A percentile compares a stretch with the other conserved stretches of the same genome.
Conservation (phyloP, 805 yeast genomes). For the Wickerhamomyces chambardii region DNA sequence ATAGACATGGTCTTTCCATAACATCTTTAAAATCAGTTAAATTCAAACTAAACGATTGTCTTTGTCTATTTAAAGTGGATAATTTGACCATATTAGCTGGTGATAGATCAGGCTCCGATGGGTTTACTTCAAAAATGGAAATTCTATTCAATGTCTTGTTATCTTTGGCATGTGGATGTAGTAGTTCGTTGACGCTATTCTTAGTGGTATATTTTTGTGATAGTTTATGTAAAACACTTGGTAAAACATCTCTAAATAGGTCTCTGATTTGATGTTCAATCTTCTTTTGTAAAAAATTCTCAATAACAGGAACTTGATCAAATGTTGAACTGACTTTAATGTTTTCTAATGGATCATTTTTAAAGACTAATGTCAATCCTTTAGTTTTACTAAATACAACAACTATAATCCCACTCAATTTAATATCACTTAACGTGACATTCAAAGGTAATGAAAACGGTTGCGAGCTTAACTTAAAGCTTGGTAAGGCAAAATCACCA, state of each 20-base stretch:
- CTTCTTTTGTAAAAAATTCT: conserved; percentile 73
- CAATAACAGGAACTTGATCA: conserved; percentile 75
- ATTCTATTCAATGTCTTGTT: conserved; percentile 19
- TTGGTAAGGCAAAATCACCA: conserved; percentile 53
- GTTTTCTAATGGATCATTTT: conserved; percentile 81
- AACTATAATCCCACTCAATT: conserved; percentile 72
- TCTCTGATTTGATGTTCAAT: conserved; percentile 76
- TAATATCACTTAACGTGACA: conserved; percentile 62
- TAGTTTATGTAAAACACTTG: conserved; percentile 69
- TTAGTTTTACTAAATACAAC: conserved; percentile 75
- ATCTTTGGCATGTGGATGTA: conserved; percentile 15
- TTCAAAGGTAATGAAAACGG: conserved; percentile 74
- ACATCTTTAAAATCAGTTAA: conserved; percentile 50
- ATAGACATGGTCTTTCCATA: conserved; percentile 40
- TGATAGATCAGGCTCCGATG: conserved; percentile 51
- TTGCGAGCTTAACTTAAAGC: conserved; percentile 54
- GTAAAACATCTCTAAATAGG: conserved; percentile 75
- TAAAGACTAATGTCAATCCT: conserved; percentile 79
- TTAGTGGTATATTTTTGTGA: conserved; percentile 55
- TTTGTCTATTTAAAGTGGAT: conserved; percentile 57
- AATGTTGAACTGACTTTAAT: conserved; percentile 82
- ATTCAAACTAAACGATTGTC: conserved; percentile 72
- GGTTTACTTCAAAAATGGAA: conserved; percentile 41
- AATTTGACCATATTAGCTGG: conserved; percentile 62
- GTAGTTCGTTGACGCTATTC: conserved; percentile 19